Conservation (phyloP, 2,329 filamentous ascomycete genomes). For the Ascosphaera apis region DNA sequence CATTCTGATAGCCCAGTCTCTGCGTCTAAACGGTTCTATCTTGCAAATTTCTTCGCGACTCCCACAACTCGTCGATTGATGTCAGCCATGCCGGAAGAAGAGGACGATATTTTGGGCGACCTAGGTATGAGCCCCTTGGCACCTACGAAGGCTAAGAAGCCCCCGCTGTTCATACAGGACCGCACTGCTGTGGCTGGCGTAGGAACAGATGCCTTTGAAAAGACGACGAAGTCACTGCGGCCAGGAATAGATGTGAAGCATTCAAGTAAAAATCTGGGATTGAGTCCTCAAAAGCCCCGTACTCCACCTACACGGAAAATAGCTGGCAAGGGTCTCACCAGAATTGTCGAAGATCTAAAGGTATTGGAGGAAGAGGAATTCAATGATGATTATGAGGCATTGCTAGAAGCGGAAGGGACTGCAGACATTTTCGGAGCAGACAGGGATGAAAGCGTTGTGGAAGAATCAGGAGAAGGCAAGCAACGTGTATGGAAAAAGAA, state of each 20-base stretch:
- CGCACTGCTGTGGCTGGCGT: not conserved
- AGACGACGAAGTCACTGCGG: constrained; percentile 5
- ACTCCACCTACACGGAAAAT: constrained; percentile 9
- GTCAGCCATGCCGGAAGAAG: constrained; percentile 15
- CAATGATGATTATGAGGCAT: constrained; percentile 23
- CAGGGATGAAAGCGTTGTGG: constrained; percentile 2
- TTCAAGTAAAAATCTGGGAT: constrained; percentile 13
- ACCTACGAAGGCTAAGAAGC: not conserved
- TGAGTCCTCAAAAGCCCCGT: not conserved
- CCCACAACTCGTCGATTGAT: constrained; percentile 22
- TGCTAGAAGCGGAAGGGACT: constrained; percentile 7
- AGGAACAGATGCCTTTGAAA: constrained; percentile 6
- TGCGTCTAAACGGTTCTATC: constrained; percentile 21
- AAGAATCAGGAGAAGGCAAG: constrained; percentile 3
- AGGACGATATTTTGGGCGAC: constrained; percentile 6
- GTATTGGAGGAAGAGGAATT: constrained; percentile 19
- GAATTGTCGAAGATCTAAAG: constrained; percentile 16
- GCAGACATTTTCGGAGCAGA: constrained; percentile 2
- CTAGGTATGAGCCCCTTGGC: constrained; percentile 2
- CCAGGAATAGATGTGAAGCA: constrained; percentile 12
- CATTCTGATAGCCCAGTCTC: constrained; percentile 11
- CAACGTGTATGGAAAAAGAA: constrained; percentile 21
- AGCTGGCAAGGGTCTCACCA: constrained; percentile 17
- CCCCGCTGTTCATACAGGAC: not conserved
- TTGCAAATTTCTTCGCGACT: constrained; percentile 23